Percentiles rank a stretch among this genome's conserved stretches.
Conservation (phyloP, 1,284 basidiomycete genomes). For the Ustilago esculenta region DNA sequence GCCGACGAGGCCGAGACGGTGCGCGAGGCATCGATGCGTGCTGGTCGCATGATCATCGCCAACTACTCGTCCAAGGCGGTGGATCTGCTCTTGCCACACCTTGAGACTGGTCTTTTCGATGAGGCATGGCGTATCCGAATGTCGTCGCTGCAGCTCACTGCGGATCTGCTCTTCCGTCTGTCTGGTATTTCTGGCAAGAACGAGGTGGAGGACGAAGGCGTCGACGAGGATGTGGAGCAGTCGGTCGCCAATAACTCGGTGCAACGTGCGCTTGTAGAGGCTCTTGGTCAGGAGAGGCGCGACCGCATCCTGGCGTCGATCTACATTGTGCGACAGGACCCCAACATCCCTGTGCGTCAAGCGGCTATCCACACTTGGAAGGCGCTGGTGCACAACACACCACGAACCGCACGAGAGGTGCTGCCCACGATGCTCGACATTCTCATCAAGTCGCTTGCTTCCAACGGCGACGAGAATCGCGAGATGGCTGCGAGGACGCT, state of each 20-base stretch:
- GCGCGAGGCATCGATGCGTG: slow-evolving; percentile 94
- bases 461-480: slow-evolving; percentile 83
- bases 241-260: slow-evolving; percentile 71
- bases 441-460: slow-evolving; percentile 81
- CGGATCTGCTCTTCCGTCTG: slow-evolving; percentile 96
- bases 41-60: slow-evolving; percentile 97
- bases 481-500: slow-evolving; percentile 74
- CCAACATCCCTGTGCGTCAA: slow-evolving; percentile 87
- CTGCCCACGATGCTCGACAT: slow-evolving; percentile 74
- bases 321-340: slow-evolving; percentile 93
- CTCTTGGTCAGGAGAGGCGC: slow-evolving; percentile 86
- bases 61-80: slow-evolving; percentile 94
- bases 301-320: slow-evolving; percentile 90
- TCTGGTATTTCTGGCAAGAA: slow-evolving; percentile 94
- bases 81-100: slow-evolving; percentile 90
- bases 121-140: slow-evolving; percentile 93
- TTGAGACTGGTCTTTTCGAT: slow-evolving; percentile 95
- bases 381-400: slow-evolving; percentile 84
- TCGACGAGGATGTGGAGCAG: slow-evolving; percentile 71
- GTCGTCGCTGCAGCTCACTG: slow-evolving; percentile 88
- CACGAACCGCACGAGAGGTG: slow-evolving; percentile 83
- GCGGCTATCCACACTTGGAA: slow-evolving; percentile 98
- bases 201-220: slow-evolving; percentile 72
- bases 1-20: slow-evolving; percentile 91
- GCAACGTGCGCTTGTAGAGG: slow-evolving; percentile 83